Conservation (phyloP, 257 asterid genomes). For the Solanum pennellii region DNA sequence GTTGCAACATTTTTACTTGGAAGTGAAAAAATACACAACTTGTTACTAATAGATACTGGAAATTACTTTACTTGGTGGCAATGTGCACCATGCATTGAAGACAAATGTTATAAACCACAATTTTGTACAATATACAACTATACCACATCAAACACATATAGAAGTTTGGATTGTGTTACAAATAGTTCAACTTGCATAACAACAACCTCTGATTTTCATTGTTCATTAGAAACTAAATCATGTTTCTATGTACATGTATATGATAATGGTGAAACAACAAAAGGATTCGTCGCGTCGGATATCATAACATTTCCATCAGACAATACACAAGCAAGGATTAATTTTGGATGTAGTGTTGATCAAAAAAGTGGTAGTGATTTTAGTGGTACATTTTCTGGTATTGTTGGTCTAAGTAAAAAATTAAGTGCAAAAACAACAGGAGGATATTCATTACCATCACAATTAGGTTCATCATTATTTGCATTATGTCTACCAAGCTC, state of each 20-base stretch:
- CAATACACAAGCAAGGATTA: neutral
- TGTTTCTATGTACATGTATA: neutral
- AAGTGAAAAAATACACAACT: neutral
- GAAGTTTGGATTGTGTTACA: neutral
- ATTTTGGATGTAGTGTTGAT: neutral
- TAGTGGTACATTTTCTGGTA: neutral
- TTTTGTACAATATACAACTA: neutral
- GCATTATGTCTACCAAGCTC: neutral
- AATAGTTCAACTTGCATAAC: neutral
- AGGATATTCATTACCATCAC: neutral
- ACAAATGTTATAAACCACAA: neutral
- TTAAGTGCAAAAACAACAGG: neutral
- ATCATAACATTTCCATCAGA: neutral
- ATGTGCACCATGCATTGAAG: neutral
- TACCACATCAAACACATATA: neutral
- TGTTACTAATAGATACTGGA: neutral
- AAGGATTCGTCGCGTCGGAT: neutral
- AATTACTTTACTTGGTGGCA: neutral
- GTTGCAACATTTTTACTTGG: neutral
- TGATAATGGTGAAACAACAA: neutral
- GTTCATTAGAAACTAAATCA: neutral
- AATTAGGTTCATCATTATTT: neutral
- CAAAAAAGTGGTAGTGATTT: neutral
- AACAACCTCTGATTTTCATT: neutral
- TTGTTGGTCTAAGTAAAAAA: neutral